Evolutionary conservation across 768 basidiomycete genomes (phyloP).

Genomic region (Lentinula edodes): DNA sequence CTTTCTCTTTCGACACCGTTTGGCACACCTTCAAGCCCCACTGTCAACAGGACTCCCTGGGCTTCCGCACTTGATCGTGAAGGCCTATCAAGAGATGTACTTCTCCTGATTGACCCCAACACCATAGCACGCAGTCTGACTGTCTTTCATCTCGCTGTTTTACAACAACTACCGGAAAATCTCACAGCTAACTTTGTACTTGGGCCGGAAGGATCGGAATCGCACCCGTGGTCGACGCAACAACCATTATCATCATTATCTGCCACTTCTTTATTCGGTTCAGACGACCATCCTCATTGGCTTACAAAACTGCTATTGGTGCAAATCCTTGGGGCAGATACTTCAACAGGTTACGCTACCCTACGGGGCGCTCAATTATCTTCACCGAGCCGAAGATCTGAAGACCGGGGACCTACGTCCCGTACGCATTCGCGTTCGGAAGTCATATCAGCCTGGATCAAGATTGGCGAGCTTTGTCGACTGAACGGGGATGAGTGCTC

Average conservation of each 20-base stretch:
- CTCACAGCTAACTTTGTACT: conserved; percentile 43
- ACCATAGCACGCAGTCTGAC: conserved; percentile 60
- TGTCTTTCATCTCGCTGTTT: conserved; percentile 49
- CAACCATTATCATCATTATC: conserved; percentile 2
- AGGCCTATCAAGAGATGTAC: conserved; percentile 62
- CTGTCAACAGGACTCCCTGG: conserved; percentile 35
- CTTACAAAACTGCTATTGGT: conserved; percentile 66
- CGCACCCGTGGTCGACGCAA: background rate
- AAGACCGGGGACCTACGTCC: conserved; percentile 29
- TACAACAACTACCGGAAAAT: conserved; percentile 49
- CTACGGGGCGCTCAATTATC: conserved; percentile 10
- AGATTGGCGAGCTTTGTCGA: conserved; percentile 68
- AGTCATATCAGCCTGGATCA: conserved; percentile 67
- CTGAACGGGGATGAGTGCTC: conserved; percentile 73
- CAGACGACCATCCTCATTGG: conserved; percentile 73
- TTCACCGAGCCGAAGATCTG: conserved; percentile 26
- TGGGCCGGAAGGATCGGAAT: conserved; percentile 19
- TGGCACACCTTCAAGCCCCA: conserved; percentile 15
- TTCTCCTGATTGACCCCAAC: conserved; percentile 57
- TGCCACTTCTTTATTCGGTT: conserved; percentile 51
- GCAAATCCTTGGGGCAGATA: conserved; percentile 64
- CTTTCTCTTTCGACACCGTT: conserved; percentile 19
- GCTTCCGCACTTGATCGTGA: conserved; percentile 47
- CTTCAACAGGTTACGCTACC: conserved; percentile 24
- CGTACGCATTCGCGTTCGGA: conserved; percentile 70